Percentiles rank a stretch among this genome's conserved stretches.
Evolutionary conservation across 345 rosid genomes (phyloP).

Genomic region (Turnera subulata): DNA sequence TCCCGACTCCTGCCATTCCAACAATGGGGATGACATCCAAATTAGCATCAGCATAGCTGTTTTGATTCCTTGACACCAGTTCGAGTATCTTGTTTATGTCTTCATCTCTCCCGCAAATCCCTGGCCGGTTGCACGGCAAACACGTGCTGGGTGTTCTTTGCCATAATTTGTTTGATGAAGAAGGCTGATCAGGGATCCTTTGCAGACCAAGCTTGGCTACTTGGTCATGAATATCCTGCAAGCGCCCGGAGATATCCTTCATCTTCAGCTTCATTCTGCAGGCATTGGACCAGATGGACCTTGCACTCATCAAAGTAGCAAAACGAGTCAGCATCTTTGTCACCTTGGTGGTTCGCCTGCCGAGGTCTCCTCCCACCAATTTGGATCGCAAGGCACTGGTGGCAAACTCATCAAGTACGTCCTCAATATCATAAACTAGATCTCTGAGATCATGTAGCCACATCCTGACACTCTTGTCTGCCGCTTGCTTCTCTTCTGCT

Average conservation of each 20-base stretch:
- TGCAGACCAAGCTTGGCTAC: background rate
- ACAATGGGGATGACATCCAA: constrained; percentile 25
- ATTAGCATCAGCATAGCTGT: background rate
- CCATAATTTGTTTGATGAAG: background rate
- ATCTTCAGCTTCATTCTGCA: background rate
- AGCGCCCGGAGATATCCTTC: constrained; percentile 3
- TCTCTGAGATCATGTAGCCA: constrained; percentile 17
- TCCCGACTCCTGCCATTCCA: constrained; percentile 31
- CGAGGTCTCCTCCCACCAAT: background rate
- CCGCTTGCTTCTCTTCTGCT: constrained; percentile 20
- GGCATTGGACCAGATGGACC: background rate
- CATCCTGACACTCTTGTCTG: constrained; percentile 7
- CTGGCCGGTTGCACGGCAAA: constrained; percentile 5
- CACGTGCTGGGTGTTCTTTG: constrained; percentile 9
- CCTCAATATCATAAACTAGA: constrained; percentile 19
- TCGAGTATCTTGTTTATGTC: constrained; percentile 12
- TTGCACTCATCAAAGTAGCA: background rate
- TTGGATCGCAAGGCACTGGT: constrained; percentile 8
- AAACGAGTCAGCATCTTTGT: background rate
- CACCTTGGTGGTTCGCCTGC: constrained; percentile 2
- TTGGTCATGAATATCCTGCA: constrained; percentile 1
- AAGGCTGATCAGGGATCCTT: too few relatives aligned
- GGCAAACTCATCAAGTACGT: constrained; percentile 20
- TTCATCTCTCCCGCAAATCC: constrained; percentile 28
- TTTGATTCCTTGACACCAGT: background rate